Percentiles rank a stretch among this genome's conserved stretches.
Conservation (phyloP, 2,329 filamentous ascomycete genomes). For the Fusarium sp. region DNA sequence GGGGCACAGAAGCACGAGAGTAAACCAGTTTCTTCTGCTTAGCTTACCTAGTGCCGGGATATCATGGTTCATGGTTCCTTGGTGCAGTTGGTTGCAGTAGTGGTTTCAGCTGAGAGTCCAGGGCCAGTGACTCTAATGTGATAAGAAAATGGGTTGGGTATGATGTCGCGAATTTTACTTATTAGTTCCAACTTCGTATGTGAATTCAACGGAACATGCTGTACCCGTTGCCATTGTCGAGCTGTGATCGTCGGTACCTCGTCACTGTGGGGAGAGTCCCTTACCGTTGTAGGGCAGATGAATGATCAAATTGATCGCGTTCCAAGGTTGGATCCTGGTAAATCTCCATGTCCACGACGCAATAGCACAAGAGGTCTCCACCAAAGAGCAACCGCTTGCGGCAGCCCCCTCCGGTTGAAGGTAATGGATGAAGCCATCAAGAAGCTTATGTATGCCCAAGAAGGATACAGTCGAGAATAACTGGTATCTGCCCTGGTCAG, state of each 20-base stretch:
- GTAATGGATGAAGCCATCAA: not conserved
- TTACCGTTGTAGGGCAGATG: constrained; percentile 30
- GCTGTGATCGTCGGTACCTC: constrained; percentile 33
- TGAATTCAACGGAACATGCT: not conserved
- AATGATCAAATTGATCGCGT: constrained; percentile 31
- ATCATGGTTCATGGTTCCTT: constrained; percentile 17
- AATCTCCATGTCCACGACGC: constrained; percentile 35
- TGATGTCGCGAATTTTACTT: constrained; percentile 3
- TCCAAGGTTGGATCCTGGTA: constrained; percentile 40
- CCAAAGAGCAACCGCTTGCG: constrained; percentile 22
- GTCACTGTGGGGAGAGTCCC: constrained; percentile 36
- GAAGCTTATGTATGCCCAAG: too few relatives aligned
- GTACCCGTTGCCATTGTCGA: constrained; percentile 2
- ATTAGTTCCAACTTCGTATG: too few relatives aligned
- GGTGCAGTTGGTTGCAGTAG: constrained; percentile 36
- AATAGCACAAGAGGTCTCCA: constrained; percentile 30
- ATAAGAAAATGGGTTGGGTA: constrained; percentile 5
- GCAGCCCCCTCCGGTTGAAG: not conserved
- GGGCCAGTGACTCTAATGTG: constrained; percentile 13
- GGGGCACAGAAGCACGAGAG: not conserved
- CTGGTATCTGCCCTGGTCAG: too few relatives aligned
- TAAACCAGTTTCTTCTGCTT: constrained; percentile 19
- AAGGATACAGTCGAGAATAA: too few relatives aligned
- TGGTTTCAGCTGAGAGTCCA: constrained; percentile 35
- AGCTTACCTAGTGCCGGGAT: constrained; percentile 5